Evolutionary conservation across 305 asterid genomes (phyloP).

Genomic region (Fraxinus dipetala): DNA sequence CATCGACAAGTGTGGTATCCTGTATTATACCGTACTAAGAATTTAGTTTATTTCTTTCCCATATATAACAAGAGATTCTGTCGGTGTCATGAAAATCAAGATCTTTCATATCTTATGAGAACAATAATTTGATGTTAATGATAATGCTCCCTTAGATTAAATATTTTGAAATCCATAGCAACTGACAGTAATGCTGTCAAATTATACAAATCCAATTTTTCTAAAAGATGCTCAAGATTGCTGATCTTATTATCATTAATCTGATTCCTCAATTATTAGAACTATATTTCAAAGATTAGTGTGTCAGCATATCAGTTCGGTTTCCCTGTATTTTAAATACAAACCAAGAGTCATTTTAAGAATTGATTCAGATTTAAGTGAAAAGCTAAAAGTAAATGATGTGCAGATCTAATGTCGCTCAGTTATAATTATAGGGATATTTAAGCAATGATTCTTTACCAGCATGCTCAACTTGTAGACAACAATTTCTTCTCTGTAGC

Average conservation of each 20-base stretch:
- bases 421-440: not conserved
- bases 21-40: not conserved
- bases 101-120: not conserved
- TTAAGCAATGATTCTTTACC: not conserved
- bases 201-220: not conserved
- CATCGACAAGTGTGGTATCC: not conserved
- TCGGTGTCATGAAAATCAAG: not conserved
- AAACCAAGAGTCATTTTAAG: not conserved
- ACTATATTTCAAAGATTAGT: not conserved
- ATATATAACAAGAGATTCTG: not conserved
- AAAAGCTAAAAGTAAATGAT: not conserved
- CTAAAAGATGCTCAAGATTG: not conserved
- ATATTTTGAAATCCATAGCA: not conserved
- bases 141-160: not conserved
- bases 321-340: not conserved
- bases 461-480: not conserved
- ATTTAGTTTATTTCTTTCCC: not conserved
- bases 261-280: not conserved
- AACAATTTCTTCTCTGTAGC: not conserved
- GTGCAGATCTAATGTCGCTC: not conserved
- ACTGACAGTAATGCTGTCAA: not conserved
- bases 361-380: not conserved
- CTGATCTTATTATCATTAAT: not conserved
- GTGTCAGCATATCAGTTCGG: not conserved
- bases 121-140: not conserved